Base-by-base conservation (phyloP, 352 stramenopile species). In the Phytophthora vignae region DNA sequence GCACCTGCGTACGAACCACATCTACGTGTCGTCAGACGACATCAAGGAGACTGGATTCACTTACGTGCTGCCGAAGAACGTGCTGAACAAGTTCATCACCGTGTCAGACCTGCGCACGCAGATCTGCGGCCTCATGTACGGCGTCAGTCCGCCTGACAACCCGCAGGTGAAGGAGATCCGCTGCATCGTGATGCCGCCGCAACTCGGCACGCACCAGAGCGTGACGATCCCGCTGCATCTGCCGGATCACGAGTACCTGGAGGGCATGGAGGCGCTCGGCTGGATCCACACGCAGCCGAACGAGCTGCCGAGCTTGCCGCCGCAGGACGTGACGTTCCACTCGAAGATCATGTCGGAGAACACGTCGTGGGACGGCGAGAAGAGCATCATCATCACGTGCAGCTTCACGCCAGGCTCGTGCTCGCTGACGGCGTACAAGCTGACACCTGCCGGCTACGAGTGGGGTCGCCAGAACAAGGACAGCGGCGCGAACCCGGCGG, bases 281-380 rank as follows among this genome's bases (percentile, higher is more conserved):
- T 99, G 98, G 97, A 98, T 99, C 60, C 98, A 99, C 85, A 99
- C 98, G 1, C 98, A 99, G 80, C 98, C 98, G 12, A 99, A 98
- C 70, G 98, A 99, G 73, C 74, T 99, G 42, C 96, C 98, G 63
- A 96, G 99, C 67, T 91, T 99, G 74, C 92, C 97, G 11, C 94
- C 98, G 27, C 83, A 96, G 64, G 98, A 99, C 79, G 96, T 99
- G 40, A 96, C 98, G 0, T 97, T 98, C 64, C 96, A 99, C 78
- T 93, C 95, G 29, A 98, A 97, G 61, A 98, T 99, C 69, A 97
- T 99, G 82, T 97, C 92, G 46, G 96, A 99, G 69, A 98, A 99
- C 70, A 90, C 98, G 46, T 85, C 87, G 22, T 99, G 98, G 98
- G 94, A 98, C 72, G 96, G 96, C 62, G 94, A 99, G 71, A 99